phyloP scores from a whole-genome alignment of 257 asterid species.

The Primulina tabacum region DNA sequence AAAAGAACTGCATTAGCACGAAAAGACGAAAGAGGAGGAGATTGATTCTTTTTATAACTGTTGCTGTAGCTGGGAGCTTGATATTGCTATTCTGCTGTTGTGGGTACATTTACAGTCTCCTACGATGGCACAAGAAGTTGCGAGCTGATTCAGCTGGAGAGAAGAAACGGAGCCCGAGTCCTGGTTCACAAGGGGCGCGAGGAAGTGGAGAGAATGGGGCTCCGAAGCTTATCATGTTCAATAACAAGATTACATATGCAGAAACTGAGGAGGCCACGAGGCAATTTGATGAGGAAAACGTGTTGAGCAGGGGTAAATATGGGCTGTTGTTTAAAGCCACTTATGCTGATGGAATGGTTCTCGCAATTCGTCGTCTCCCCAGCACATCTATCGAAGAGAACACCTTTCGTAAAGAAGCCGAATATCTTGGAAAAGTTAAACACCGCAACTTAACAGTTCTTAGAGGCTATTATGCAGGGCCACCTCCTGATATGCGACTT shows the following conservation, averaged over 20 bases:
- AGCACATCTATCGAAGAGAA: constrained; percentile 54
- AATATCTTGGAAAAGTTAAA: constrained; percentile 66
- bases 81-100: constrained; percentile 54
- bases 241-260: constrained; percentile 65
- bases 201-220: constrained; percentile 76
- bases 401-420: constrained; percentile 72
- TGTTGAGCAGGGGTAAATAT: constrained; percentile 62
- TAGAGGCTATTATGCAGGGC: constrained; percentile 80
- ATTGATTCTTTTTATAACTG: constrained; percentile 51
- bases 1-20: constrained; percentile 36
- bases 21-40: constrained; percentile 44
- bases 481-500: constrained; percentile 70
- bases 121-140: constrained; percentile 62
- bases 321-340: constrained; percentile 71
- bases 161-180: constrained; percentile 81
- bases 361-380: constrained; percentile 72
- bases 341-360: constrained; percentile 86
- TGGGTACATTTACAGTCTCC: constrained; percentile 58
- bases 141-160: constrained; percentile 49
- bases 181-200: constrained; percentile 57
- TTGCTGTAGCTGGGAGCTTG: constrained; percentile 60
- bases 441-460: constrained; percentile 78
- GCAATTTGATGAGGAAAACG: constrained; percentile 87
- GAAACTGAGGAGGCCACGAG: constrained; percentile 86
- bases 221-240: constrained; percentile 77